Evolutionary conservation across 176 grass and related monocot genomes (phyloP).

Genomic region (Microstegium vimineum): DNA sequence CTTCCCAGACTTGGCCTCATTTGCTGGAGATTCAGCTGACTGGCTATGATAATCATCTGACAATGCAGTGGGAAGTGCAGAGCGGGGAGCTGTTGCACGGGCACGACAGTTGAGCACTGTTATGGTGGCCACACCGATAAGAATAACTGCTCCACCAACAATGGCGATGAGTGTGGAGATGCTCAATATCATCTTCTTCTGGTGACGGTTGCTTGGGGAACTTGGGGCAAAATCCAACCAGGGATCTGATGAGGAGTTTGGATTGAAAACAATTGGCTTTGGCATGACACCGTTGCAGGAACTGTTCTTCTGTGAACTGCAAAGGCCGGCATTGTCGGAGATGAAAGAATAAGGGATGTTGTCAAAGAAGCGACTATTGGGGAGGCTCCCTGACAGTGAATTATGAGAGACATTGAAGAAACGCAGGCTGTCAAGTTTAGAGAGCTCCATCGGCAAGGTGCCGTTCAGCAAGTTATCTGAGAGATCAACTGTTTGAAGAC

Average conservation of each 20-base stretch:
- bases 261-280: conserved; percentile 87
- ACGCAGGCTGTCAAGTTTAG: conserved; percentile 33
- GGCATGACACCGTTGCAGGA: conserved; percentile 57
- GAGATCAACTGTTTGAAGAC: conserved; percentile 55
- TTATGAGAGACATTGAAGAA: conserved; percentile 75
- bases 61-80: conserved; percentile 32
- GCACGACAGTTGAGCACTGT: conserved; percentile 57
- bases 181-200: conserved; percentile 80
- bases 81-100: conserved; percentile 14
- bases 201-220: conserved; percentile 35
- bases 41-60: conserved; percentile 57
- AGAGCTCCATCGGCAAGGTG: conserved; percentile 51
- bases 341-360: conserved; percentile 60
- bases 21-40: conserved; percentile 40
- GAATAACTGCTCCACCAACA: conserved; percentile 52
- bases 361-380: conserved; percentile 55
- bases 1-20: conserved; percentile 55
- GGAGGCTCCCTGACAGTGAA: conserved; percentile 59
- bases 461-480: conserved; percentile 60
- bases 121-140: conserved; percentile 58
- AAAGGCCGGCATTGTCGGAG: conserved; percentile 58
- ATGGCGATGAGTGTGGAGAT: conserved; percentile 78
- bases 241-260: conserved; percentile 58
- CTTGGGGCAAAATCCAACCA: conserved; percentile 24
- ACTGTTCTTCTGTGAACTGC: conserved; percentile 45